phyloP scores from a whole-genome alignment of 163 green algal genomes.

The Chlorella variabilis region DNA sequence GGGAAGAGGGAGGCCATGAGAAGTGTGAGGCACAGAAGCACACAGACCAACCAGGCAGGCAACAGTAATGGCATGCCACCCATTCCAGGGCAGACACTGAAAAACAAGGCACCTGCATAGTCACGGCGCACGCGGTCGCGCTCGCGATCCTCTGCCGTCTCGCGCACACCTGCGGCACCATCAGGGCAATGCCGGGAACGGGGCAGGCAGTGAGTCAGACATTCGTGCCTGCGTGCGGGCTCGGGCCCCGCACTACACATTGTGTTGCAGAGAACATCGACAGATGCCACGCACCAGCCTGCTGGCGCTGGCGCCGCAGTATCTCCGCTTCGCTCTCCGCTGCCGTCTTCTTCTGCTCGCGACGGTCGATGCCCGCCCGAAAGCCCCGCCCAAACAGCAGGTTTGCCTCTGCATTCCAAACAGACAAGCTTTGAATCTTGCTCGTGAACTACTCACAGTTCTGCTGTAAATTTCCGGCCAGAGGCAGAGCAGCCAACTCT shows the following conservation, averaged over 20 bases:
- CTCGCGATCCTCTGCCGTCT: constrained; percentile 69
- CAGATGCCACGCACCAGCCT: constrained; percentile 2
- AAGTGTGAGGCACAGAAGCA: not conserved
- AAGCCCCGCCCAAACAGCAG: constrained; percentile 95
- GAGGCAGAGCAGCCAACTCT: too few species aligned
- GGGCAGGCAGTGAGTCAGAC: not conserved
- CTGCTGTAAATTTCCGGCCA: too few species aligned
- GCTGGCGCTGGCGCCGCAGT: constrained; percentile 62
- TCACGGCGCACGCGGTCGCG: constrained; percentile 55
- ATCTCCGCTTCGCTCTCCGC: constrained; percentile 71
- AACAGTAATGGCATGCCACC: not conserved
- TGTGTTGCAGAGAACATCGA: too few species aligned
- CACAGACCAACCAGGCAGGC: not conserved
- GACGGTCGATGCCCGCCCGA: constrained; percentile 90
- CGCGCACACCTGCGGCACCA: constrained; percentile 56
- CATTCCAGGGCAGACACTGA: too few species aligned
- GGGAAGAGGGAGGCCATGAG: not conserved
- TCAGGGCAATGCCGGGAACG: not conserved
- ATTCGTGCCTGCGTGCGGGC: too few species aligned
- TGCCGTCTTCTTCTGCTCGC: constrained; percentile 91
- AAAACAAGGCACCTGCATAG: not conserved
- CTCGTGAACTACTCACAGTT: too few species aligned
- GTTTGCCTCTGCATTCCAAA: constrained; percentile 70
- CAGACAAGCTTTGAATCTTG: not conserved
- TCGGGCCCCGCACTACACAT: too few species aligned